Percentiles rank a stretch among this genome's conserved stretches.
Evolutionary conservation across 1,284 basidiomycete genomes (phyloP).

Genomic region (Microbotryum saponariae): DNA sequence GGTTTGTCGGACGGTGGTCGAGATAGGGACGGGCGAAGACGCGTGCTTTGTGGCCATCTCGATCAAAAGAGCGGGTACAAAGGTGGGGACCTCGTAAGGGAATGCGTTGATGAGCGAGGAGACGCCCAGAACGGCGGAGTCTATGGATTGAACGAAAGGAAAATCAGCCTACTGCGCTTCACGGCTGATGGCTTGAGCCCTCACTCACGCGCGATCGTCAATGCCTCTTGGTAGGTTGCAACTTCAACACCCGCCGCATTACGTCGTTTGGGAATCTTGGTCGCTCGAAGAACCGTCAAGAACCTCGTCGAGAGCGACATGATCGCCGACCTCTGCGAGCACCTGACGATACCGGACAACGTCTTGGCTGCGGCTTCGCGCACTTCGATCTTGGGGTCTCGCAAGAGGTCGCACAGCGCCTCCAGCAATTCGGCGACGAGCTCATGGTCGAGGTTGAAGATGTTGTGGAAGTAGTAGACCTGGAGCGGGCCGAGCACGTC

Average conservation of each 20-base stretch:
- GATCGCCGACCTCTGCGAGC: conserved; percentile 84
- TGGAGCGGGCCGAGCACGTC: conserved; percentile 50
- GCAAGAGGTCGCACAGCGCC: conserved; percentile 65
- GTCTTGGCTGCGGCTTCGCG: conserved; percentile 87
- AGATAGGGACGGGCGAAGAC: conserved; percentile 84
- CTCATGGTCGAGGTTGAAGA: conserved; percentile 42
- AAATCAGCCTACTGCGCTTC: conserved; percentile 4
- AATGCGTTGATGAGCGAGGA: conserved; percentile 71
- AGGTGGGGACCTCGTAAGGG: conserved; percentile 75
- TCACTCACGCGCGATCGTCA: conserved; percentile 67
- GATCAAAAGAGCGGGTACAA: conserved; percentile 74
- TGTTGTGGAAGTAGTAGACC: conserved; percentile 82
- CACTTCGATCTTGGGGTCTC: conserved; percentile 87
- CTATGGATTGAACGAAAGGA: conserved; percentile 6
- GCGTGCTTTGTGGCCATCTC: conserved; percentile 71
- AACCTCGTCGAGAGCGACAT: conserved; percentile 78
- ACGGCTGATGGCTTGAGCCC: conserved; percentile 4
- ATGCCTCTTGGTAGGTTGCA: conserved; percentile 61
- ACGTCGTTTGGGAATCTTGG: conserved; percentile 61
- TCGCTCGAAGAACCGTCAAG: conserved; percentile 55
- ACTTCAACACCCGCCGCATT: conserved; percentile 49
- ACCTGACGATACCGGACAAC: conserved; percentile 80
- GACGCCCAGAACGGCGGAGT: conserved; percentile 68
- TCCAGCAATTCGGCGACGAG: conserved; percentile 34
- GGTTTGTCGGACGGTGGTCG: conserved; percentile 30